These are phyloP conservation scores for Pistacia integerrima DNA, from an alignment of 345 rosid genomes.

Conservation along the genomic window DNA sequence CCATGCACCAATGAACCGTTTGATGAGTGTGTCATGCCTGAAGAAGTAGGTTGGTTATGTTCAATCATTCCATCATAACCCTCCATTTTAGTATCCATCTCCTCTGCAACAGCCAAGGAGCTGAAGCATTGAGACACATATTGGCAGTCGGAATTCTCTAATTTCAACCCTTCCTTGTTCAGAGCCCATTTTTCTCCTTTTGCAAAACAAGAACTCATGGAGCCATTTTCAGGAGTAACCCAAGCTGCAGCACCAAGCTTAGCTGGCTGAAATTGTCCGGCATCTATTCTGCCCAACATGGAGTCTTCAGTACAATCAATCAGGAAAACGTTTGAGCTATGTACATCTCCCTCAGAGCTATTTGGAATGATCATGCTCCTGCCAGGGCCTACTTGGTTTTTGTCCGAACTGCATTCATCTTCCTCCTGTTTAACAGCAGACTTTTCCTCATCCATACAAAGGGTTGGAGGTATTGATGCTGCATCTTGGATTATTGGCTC, in stretches of 20 bases:
- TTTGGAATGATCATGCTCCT: conserved; percentile 20
- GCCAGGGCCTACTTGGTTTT: conserved; percentile 21
- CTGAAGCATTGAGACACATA: conserved; percentile 36
- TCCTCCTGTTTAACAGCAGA: conserved; percentile 56
- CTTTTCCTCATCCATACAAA: conserved; percentile 29
- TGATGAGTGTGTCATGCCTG: conserved; percentile 74
- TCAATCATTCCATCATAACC: conserved; percentile 44
- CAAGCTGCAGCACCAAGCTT: conserved; percentile 31
- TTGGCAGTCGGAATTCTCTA: conserved; percentile 32
- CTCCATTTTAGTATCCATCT: conserved; percentile 38
- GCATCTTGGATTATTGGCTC: conserved; percentile 28
- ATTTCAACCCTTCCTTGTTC: conserved; percentile 31
- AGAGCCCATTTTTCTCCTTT: conserved; percentile 19
- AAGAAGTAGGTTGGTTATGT: conserved; percentile 46
- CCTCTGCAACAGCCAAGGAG: conserved; percentile 45
- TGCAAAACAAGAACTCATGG: conserved; percentile 26
- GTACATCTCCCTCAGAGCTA: conserved; percentile 16
- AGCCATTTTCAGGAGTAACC: conserved; percentile 33
- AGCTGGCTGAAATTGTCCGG: conserved; percentile 32
- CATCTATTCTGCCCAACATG: conserved; percentile 24
- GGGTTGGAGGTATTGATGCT: conserved; percentile 11
- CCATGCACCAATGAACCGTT: conserved; percentile 48
- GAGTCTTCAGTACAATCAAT: conserved; percentile 37
- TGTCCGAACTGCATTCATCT: conserved; percentile 35
- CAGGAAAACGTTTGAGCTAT: conserved; percentile 12